Evolutionary conservation across 1,284 basidiomycete genomes (phyloP).

Genomic region (Cutaneotrichosporon dermatis): DNA sequence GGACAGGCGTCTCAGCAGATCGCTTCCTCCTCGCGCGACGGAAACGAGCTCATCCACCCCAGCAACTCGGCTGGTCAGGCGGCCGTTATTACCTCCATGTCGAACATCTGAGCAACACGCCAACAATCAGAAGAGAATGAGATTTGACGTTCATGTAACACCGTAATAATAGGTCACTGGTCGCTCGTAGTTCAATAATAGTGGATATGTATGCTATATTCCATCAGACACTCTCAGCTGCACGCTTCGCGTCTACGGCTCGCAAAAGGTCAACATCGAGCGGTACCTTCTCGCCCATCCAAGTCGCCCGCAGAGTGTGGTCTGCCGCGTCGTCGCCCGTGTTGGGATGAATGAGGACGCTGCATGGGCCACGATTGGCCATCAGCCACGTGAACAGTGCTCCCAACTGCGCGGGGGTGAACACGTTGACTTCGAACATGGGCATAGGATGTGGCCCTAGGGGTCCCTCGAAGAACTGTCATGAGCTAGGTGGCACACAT

Average conservation of each 20-base stretch:
- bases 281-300: conserved; percentile 65
- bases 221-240: background rate
- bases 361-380: conserved; percentile 62
- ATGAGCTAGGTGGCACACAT: background rate
- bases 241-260: conserved; percentile 23
- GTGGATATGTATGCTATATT: background rate
- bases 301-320: conserved; percentile 61
- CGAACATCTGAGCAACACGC: background rate
- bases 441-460: conserved; percentile 51
- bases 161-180: background rate
- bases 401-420: conserved; percentile 62
- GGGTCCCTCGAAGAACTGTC: conserved; percentile 18
- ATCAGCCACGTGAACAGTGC: conserved; percentile 62
- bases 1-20: conserved; percentile 37
- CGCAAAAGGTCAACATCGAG: conserved; percentile 51
- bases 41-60: background rate
- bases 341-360: conserved; percentile 69
- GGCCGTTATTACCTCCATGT: background rate
- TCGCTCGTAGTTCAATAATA: background rate
- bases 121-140: background rate
- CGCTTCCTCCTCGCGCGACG: conserved; percentile 29
- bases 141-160: background rate
- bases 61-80: conserved; percentile 1
- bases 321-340: conserved; percentile 59
- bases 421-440: conserved; percentile 67